Base-by-base conservation (phyloP, 345 rosid species). In the Anastatica hierochuntica region DNA sequence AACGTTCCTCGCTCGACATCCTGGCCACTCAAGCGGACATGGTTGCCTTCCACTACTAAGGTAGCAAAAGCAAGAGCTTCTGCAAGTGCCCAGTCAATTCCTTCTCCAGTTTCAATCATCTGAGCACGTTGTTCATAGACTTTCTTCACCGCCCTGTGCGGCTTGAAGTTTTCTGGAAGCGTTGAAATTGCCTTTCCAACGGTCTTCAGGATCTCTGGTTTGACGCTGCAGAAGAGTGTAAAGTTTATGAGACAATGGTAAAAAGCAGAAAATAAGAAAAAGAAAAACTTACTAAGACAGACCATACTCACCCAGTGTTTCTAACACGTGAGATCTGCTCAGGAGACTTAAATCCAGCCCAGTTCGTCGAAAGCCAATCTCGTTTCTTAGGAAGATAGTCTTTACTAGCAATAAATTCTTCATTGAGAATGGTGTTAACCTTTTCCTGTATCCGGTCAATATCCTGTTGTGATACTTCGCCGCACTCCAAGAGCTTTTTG, bases 1-100 rank as follows among this genome's bases (percentile, higher is more conserved):
- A 79, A 86, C 14, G 95, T 86, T 67, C 95, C 95, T 71, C 95
- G 71, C 71, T 86, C 92, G 6, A 86, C 95, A 76, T 86, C 95
- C 65, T 86, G 95, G 23, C 90, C 95, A 34, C 95, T 85, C 79
- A 85, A 65, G 19, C 95, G 79, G 59, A 85, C 90, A 78, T 82
- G 95, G 63, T 85, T 82, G 58, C 95, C 95, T 74, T 85, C 95
- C 43, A 82, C 85, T 49, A 85, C 54, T 43, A 85, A 71, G 14
- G 90, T 85, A 57, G 88, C 83, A 53, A 85, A 78, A 34, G 83
- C 90, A 70, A 85, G 88, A 23, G 95, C 85, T 59, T 85, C 95
- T 11, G 73, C 90, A 42, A 85, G 44, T 6, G 95, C 90, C 95
- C 90, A 85, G 76, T 85, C 95, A 72, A 85, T 70, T 15, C 95